These are phyloP conservation scores for Saccharomyces pastorianus DNA, from an alignment of 1,139 yeast species.

Conservation along the genomic window DNA sequence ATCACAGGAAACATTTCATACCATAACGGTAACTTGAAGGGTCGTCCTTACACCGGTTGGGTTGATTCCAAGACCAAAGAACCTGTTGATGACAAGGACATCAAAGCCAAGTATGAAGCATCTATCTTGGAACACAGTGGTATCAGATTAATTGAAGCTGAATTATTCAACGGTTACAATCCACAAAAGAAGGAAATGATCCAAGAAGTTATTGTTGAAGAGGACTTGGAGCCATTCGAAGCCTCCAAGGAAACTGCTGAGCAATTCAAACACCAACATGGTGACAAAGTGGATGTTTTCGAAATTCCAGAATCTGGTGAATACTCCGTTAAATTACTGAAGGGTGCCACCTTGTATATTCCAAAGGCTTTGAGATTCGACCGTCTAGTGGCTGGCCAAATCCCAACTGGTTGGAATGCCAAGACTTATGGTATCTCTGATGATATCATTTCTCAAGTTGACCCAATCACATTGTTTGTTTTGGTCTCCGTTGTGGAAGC, in stretches of 20 bases:
- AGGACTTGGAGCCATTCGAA: constrained; percentile 92
- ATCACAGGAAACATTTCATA: constrained; percentile 95
- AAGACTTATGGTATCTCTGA: constrained; percentile 90
- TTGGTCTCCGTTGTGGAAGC: constrained; percentile 95
- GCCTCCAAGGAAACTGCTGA: constrained; percentile 92
- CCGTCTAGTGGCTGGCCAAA: constrained; percentile 96
- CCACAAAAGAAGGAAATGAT: constrained; percentile 87
- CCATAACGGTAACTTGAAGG: constrained; percentile 88
- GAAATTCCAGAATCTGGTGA: constrained; percentile 87
- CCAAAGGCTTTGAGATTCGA: constrained; percentile 96
- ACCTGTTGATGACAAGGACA: constrained; percentile 91
- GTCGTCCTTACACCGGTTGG: constrained; percentile 88
- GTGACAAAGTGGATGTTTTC: constrained; percentile 86
- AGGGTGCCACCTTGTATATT: constrained; percentile 84
- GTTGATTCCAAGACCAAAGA: constrained; percentile 86
- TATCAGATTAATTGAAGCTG: constrained; percentile 94
- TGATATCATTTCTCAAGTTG: constrained; percentile 88
- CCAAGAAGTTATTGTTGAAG: constrained; percentile 94
- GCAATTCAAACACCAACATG: constrained; percentile 89
- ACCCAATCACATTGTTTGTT: constrained; percentile 86
- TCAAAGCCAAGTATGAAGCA: constrained; percentile 84
- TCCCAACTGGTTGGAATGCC: constrained; percentile 98
- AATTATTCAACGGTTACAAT: constrained; percentile 85
- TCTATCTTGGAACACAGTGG: constrained; percentile 88
- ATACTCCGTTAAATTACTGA: constrained; percentile 78